Evolutionary conservation across 2,329 filamentous ascomycete species (phyloP).

Genomic region (Xylaria sp.): DNA sequence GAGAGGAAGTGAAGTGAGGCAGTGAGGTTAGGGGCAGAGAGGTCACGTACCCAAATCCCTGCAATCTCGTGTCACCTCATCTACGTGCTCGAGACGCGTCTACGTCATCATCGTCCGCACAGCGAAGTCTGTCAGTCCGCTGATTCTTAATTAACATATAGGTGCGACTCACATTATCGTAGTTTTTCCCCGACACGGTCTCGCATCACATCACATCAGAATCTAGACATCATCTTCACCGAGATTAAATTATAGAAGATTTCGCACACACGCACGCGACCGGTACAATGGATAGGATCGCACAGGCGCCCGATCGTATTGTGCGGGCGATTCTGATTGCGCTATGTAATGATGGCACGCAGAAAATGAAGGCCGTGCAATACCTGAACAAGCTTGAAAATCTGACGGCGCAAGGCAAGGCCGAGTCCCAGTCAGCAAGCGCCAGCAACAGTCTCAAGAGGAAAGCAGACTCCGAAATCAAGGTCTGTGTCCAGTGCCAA

Average conservation of each 20-base stretch:
- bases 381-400: conserved; percentile 1
- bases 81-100: too few species aligned
- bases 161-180: too few species aligned
- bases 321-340: conserved; percentile 4
- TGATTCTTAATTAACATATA: too few species aligned
- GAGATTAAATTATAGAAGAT: neutral
- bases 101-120: too few species aligned
- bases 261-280: neutral
- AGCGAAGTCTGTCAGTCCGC: too few species aligned
- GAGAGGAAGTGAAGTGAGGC: too few species aligned
- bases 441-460: conserved; percentile 3
- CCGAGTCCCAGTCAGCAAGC: neutral
- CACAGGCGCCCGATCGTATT: neutral
- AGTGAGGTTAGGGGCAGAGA: too few species aligned
- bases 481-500: conserved; percentile 19
- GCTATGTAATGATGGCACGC: neutral
- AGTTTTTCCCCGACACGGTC: too few species aligned
- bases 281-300: neutral
- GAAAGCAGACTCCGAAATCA: conserved; percentile 13
- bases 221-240: neutral
- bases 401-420: neutral
- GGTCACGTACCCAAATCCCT: too few species aligned
- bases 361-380: neutral
- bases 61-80: too few species aligned
- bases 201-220: too few species aligned